Base-by-base conservation (phyloP, 2,329 filamentous ascomycete species). In the Aspergillus persii region DNA sequence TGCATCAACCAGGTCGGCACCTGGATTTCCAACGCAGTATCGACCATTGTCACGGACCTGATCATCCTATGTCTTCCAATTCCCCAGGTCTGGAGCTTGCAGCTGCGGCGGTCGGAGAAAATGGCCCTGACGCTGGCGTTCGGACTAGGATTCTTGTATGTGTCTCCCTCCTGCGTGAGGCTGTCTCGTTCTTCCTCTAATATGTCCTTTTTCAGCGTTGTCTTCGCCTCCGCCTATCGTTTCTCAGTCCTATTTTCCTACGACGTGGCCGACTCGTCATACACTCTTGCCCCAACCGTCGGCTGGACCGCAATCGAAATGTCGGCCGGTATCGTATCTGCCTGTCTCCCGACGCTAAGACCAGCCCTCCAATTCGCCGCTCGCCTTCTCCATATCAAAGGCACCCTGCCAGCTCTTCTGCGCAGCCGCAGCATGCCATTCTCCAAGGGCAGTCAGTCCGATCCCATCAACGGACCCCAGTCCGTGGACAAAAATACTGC, bases 271-370 rank as follows among this genome's bases (percentile, higher is more conserved):
- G 66, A 70, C 52, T 63, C 66, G 8, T 66, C 68, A 47, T 71
- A 69, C 57, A 70, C 68, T 15, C 65, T 71, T 29, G 68, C 67
- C n/a, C 67, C 60, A 6, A 68, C 67, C 18, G 67, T 70, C 39
- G 68, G 62, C 54, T 71, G 68, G 68, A 69, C 68, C 18, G 65
- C 68, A 9, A 71, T 71, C 50, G 68, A 71, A 53, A 70, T 69
- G 65, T 66, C 68, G 18, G 67, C 68, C 29, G 68, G 68, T 4
- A 70, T 70, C 31, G 63, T 68, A 12, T 70, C 68, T 5, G 68
- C 68, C n/a, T 68, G 65, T 49, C 66, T 70, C 0, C 68, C 68
- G 2, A 69, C 68, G 9, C 54, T 70, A 7, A 65, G 67, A 2
- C 68, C 68, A 12, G 68, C 68, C 8, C 53, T 70, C 9, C 65